Evolutionary conservation across 495 filamentous ascomycete species (phyloP).

Genomic region (Aspergillus incahuasiensis): DNA sequence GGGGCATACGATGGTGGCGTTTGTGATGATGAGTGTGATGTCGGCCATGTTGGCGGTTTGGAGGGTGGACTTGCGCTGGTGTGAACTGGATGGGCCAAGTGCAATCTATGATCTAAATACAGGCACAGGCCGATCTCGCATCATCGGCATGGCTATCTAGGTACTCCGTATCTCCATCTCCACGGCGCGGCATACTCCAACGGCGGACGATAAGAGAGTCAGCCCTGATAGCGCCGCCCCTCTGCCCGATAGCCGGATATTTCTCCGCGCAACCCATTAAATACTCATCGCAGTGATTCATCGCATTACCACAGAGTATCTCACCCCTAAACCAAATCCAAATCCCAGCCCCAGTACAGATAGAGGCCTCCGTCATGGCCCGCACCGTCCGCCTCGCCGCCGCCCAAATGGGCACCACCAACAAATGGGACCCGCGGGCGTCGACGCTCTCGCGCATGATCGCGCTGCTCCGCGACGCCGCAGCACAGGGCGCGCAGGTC

Average conservation of each 20-base stretch:
- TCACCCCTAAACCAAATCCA: background rate
- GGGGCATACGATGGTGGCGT: constrained; percentile 16
- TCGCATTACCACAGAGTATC: too few species aligned
- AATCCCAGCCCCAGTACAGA: background rate
- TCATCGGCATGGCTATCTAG: background rate
- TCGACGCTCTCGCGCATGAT: constrained; percentile 40
- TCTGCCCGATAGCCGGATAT: background rate
- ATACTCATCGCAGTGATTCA: background rate
- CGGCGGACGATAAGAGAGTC: constrained; percentile 4
- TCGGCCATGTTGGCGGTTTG: background rate
- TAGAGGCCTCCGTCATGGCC: constrained; percentile 16
- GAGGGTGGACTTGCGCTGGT: too few species aligned
- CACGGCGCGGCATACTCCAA: background rate
- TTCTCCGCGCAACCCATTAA: constrained; percentile 4
- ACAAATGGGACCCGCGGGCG: constrained; percentile 29
- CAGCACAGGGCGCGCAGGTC: constrained; percentile 31
- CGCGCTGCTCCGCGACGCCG: constrained; percentile 34
- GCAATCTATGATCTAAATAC: background rate
- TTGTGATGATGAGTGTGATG: constrained; percentile 16
- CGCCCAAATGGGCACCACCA: constrained; percentile 40
- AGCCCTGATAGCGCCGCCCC: too few species aligned
- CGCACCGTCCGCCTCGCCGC: constrained; percentile 35
- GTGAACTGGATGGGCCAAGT: background rate
- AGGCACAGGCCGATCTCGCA: background rate
- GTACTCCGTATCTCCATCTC: background rate